Evolutionary conservation across 2,329 filamentous ascomycete species (phyloP), one percentile per base, ranked within the genome.

Genomic region (Aspergillus novoparasiticus): DNA sequence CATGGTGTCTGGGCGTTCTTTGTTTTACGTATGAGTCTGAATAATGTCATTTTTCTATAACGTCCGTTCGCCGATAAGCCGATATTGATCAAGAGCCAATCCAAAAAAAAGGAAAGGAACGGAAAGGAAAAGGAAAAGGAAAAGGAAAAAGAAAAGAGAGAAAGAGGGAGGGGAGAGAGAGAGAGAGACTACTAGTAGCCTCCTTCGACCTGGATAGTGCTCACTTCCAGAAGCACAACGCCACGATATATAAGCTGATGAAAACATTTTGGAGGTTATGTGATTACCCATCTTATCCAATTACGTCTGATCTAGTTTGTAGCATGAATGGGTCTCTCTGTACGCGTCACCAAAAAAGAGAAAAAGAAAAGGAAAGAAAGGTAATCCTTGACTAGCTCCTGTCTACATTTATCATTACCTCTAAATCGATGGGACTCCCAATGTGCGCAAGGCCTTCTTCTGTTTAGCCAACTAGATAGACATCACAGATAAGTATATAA

Each of bases 1-100:
- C 57, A 59, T 51, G 62, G 66, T 46, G 61, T 68, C 63, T 28
- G 6, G n/a, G 34, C 36, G 39, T 48, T 28, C 6, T 19, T 16
- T 28, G 11, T 48, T 39, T n/a, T 50, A 34, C 2, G 1, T n/a
- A n/a, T n/a, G 16, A n/a, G 6, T 41, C 14, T n/a, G 16, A n/a
- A 41, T 41, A 19, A 58, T 34, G 48, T 19, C 12, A 26, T 48
- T 8, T 48, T 14, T 28, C 12, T 5, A 16, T 26, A 23, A 46
- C 19, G n/a, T 23, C 43, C 43, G 34, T 41, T 19, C 34, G 34
- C 14, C 34, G 6, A 36, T 36, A 36, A 36, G 34, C 39, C 16
- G 6, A 14, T 39, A 39, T 19, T 12, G 34, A 14, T 36, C 34
- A 5, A 36, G 34, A 36, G 34, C 4, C 14, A 36, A 36, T 6